Evolutionary conservation across 148 eudicot genomes (phyloP).

Genomic region (Camellia japonica): DNA sequence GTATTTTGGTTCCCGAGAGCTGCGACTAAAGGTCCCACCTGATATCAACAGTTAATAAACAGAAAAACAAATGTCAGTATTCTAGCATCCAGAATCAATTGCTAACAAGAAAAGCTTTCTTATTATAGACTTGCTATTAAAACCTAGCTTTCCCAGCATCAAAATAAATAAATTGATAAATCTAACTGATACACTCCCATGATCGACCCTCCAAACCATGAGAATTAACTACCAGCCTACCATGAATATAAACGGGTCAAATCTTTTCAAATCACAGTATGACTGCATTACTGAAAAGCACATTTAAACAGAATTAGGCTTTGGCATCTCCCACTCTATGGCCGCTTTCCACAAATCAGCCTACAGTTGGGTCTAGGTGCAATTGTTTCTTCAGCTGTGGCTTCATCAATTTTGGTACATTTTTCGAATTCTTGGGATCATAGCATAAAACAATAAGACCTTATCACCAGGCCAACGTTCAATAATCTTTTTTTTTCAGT

Average conservation of each 20-base stretch:
- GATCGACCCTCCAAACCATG: neutral
- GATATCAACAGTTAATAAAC: neutral
- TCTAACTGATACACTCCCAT: neutral
- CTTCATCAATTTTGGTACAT: neutral
- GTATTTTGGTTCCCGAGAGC: conserved; percentile 83
- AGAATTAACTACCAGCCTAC: neutral
- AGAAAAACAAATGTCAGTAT: neutral
- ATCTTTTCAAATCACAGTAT: neutral
- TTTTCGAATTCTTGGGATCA: neutral
- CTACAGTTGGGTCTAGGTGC: neutral
- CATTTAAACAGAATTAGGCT: neutral
- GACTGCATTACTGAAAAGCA: neutral
- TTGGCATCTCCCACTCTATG: neutral
- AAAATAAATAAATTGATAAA: neutral
- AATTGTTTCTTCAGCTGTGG: neutral
- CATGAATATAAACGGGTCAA: neutral
- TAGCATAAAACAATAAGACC: neutral
- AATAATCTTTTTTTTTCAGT: too few species aligned
- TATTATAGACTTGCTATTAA: neutral
- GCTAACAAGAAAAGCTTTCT: neutral
- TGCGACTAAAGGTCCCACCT: conserved; percentile 65
- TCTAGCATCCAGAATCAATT: neutral
- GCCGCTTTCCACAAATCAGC: neutral
- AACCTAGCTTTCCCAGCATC: neutral
- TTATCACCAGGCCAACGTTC: neutral